Evolutionary conservation across 1,139 yeast species (phyloP).

Genomic region (Candida sojae): DNA sequence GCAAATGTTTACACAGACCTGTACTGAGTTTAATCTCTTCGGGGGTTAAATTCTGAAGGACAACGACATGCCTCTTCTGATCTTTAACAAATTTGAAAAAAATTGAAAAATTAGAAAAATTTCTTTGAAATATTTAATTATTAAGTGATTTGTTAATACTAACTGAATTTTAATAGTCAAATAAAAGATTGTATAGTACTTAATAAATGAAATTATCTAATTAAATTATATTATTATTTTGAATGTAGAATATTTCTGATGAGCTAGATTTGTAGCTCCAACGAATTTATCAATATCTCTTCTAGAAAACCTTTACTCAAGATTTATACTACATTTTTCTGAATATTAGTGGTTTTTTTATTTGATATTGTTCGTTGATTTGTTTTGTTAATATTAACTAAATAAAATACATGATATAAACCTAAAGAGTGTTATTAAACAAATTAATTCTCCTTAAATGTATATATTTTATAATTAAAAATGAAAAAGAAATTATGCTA

Average conservation of each 20-base stretch:
- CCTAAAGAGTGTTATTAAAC: constrained; percentile 1
- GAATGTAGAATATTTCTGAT: neutral
- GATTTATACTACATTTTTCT: no score
- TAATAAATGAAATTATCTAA: neutral
- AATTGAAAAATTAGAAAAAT: constrained; percentile 10
- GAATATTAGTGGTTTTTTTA: neutral
- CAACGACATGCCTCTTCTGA: constrained; percentile 41
- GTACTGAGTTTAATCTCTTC: constrained; percentile 42
- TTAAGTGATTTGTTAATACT: neutral
- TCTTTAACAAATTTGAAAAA: constrained; percentile 10
- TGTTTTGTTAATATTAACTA: constrained; percentile 2
- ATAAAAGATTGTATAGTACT: neutral
- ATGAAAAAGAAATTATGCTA: constrained; percentile 4
- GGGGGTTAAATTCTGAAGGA: constrained; percentile 29
- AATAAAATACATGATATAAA: constrained; percentile 8
- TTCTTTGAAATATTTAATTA: neutral
- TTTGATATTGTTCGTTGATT: neutral
- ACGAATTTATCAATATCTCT: no score
- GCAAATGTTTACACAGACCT: constrained; percentile 55
- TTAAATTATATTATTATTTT: neutral
- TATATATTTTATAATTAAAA: constrained; percentile 3
- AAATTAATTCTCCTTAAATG: constrained; percentile 1
- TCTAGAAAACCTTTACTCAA: no score
- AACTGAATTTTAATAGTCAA: neutral
- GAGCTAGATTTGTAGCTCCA: no score